These are phyloP conservation scores for Cystobasidiopsis lactophilus DNA, from an alignment of 768 basidiomycete species.

Conservation along the genomic window DNA sequence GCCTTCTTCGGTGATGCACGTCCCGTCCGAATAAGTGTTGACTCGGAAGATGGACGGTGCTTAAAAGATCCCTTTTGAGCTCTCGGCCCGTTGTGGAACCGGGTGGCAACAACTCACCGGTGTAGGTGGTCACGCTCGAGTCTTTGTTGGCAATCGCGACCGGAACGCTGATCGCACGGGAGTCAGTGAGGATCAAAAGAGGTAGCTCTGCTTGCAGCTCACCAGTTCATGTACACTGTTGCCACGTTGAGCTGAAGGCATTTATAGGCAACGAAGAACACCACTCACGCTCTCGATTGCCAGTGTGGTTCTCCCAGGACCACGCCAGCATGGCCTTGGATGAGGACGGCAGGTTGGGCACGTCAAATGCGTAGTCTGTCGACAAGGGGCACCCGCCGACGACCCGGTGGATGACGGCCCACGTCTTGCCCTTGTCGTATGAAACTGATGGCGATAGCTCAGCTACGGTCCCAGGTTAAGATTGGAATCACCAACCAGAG, in stretches of 20 bases:
- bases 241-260: no score
- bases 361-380: not conserved
- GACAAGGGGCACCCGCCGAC: not conserved
- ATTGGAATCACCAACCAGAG: not conserved
- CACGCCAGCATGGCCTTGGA: not conserved
- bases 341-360: not conserved
- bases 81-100: no score
- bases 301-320: constrained; percentile 1
- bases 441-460: not conserved
- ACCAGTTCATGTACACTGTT: not conserved
- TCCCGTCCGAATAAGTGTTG: not conserved
- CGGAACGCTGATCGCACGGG: not conserved
- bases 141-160: not conserved
- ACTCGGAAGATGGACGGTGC: not conserved
- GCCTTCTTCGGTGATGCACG: not conserved
- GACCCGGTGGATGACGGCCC: not conserved
- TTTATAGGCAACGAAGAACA: not conserved
- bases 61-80: no score
- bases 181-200: not conserved
- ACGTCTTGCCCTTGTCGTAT: not conserved
- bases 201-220: not conserved
- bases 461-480: no score
- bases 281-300: not conserved
- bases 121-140: not conserved
- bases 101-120: no score